Conservation (phyloP, 225 moss, liverwort and hornwort genomes). For the Polytrichum formosum region DNA sequence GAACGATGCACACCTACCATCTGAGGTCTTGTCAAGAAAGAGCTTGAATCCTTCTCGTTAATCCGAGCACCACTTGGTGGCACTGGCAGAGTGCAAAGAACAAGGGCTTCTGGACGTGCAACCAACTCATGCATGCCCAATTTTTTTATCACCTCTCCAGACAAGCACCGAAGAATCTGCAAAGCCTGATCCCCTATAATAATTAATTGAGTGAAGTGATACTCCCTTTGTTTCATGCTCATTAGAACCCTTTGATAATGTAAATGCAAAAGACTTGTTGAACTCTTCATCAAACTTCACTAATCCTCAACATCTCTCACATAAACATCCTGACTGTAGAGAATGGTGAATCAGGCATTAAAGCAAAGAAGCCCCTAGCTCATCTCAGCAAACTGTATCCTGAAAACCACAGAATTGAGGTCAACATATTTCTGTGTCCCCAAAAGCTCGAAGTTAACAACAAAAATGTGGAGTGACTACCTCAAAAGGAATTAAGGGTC, state of each 20-base stretch:
- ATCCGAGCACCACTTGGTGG: conserved; percentile 85
- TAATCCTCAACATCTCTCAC: no score
- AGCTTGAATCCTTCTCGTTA: conserved; percentile 50
- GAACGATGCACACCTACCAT: conserved; percentile 35
- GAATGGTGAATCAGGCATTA: no score
- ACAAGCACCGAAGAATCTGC: conserved; percentile 55
- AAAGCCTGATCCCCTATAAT: conserved; percentile 47
- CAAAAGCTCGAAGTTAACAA: not conserved
- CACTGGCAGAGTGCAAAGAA: conserved; percentile 66
- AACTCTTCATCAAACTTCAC: no score
- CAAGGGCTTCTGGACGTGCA: conserved; percentile 75
- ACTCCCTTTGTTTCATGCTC: no score
- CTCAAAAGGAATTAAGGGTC: conserved; percentile 59
- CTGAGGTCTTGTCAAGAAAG: conserved; percentile 36
- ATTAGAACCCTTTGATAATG: no score
- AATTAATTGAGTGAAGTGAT: not conserved
- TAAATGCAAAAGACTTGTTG: no score
- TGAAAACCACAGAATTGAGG: no score
- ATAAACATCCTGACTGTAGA: no score
- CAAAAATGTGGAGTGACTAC: conserved; percentile 29
- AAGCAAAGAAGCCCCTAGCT: no score
- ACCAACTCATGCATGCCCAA: conserved; percentile 68
- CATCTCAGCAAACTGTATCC: no score
- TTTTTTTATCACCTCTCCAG: conserved; percentile 44
- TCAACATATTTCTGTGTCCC: no score